phyloP scores from a whole-genome alignment of 176 grass and related monocot species.

The Neostapfia colusana region DNA sequence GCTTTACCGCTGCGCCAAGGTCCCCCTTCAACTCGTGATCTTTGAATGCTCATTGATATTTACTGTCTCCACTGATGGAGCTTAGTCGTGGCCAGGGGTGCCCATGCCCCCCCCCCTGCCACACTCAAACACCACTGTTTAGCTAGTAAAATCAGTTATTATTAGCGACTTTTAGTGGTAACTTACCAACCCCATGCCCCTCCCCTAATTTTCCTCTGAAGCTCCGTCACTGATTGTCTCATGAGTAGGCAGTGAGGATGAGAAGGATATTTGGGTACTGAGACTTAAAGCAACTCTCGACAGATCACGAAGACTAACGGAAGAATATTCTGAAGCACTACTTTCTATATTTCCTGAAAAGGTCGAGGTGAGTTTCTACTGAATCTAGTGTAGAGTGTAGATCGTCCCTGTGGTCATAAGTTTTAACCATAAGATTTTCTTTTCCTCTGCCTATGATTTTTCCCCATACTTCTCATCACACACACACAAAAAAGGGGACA shows the following conservation, averaged over 20 bases:
- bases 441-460: background rate
- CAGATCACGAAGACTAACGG: conserved; percentile 84
- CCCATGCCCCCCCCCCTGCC: too few species aligned
- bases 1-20: too few species aligned
- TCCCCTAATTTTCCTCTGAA: too few species aligned
- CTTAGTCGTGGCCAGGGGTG: too few species aligned
- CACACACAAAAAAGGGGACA: background rate
- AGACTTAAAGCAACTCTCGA: conserved; percentile 95
- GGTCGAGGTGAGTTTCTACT: conserved; percentile 59
- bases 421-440: background rate
- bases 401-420: background rate
- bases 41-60: background rate
- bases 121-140: too few species aligned
- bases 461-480: background rate
- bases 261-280: conserved; percentile 80
- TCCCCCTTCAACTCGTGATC: background rate
- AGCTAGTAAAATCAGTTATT: too few species aligned
- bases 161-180: too few species aligned
- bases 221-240: background rate
- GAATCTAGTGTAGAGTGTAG: background rate
- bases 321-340: conserved; percentile 92
- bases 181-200: too few species aligned
- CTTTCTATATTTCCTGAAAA: conserved; percentile 89
- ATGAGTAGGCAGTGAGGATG: conserved; percentile 70
- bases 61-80: background rate